These are phyloP conservation scores for Laburnicola sp. DNA, from an alignment of 2,329 filamentous ascomycete genomes.

Conservation along the genomic window DNA sequence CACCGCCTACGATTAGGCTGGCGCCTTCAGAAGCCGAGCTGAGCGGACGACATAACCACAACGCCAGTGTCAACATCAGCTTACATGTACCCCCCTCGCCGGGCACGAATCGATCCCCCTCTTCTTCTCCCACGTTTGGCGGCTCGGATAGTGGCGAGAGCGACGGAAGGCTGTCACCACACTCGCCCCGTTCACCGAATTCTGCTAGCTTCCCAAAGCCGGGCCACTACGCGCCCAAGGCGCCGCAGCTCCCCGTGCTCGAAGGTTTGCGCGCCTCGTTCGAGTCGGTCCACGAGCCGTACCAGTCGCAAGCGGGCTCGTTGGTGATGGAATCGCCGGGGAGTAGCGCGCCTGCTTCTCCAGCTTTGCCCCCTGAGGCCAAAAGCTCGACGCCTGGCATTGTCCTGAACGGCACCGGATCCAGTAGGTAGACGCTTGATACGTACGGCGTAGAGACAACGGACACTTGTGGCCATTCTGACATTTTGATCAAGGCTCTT, in stretches of 20 bases:
- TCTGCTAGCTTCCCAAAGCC: conserved; percentile 22
- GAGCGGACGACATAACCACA: conserved; percentile 41
- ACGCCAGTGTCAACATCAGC: conserved; percentile 41
- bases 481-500: conserved; percentile 28
- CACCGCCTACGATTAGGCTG: conserved; percentile 27
- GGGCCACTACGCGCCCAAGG: conserved; percentile 30
- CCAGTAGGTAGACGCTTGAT: conserved; percentile 42
- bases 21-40: conserved; percentile 44
- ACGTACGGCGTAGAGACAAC: too few species aligned
- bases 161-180: conserved; percentile 27
- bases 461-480: conserved; percentile 30
- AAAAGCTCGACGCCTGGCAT: conserved; percentile 29
- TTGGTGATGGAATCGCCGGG: conserved; percentile 24
- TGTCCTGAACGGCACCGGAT: conserved; percentile 26
- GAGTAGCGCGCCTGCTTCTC: conserved; percentile 27
- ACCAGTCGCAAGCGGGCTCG: conserved; percentile 36
- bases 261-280: conserved; percentile 31
- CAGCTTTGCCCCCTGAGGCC: conserved; percentile 28
- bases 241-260: conserved; percentile 30
- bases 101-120: conserved; percentile 20
- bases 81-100: conserved; percentile 40
- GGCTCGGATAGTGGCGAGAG: conserved; percentile 33
- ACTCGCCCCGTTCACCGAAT: conserved; percentile 25
- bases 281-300: conserved; percentile 20
- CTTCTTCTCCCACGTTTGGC: conserved; percentile 28